Conservation (phyloP, 352 stramenopile species). For the Globisporangium cederbergense region DNA sequence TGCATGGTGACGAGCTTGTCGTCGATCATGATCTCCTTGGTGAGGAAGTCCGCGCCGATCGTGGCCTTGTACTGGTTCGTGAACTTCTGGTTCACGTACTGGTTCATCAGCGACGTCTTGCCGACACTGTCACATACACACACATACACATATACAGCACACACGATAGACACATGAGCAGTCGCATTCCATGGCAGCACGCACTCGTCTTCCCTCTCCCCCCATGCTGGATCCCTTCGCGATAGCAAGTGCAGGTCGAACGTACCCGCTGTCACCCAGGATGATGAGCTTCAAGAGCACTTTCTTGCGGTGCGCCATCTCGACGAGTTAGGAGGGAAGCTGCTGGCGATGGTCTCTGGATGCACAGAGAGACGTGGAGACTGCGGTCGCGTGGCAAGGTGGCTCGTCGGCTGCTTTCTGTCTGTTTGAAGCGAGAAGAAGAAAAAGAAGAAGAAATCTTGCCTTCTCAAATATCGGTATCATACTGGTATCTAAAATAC, state of each 20-base stretch:
- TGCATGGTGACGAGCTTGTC: slow-evolving; percentile 96
- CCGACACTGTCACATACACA: slow-evolving; percentile 80
- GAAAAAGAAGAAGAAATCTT: neutral
- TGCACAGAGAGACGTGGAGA: slow-evolving; percentile 2
- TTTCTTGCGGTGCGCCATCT: slow-evolving; percentile 92
- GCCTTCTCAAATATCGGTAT: too few relatives aligned
- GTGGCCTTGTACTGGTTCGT: slow-evolving; percentile 99
- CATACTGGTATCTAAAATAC: too few relatives aligned
- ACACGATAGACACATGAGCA: neutral
- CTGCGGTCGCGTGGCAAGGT: neutral
- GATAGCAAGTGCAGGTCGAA: slow-evolving; percentile 4
- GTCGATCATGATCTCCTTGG: slow-evolving; percentile 95
- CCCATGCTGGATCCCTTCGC: neutral
- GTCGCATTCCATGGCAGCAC: neutral
- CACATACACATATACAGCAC: neutral
- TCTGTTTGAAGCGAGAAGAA: neutral
- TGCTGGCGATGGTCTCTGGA: neutral
- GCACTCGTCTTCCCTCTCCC: neutral
- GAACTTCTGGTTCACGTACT: slow-evolving; percentile 99
- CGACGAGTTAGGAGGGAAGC: neutral
- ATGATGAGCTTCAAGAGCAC: slow-evolving; percentile 98
- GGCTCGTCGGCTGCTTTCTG: neutral
- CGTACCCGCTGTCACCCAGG: slow-evolving; percentile 95
- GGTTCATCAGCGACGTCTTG: slow-evolving; percentile 99
- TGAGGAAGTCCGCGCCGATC: slow-evolving; percentile 98